Percentiles rank a stretch among this genome's conserved stretches.
These are phyloP conservation scores for Peterozyma toletana DNA, from an alignment of 805 yeast species.

Conservation along the genomic window DNA sequence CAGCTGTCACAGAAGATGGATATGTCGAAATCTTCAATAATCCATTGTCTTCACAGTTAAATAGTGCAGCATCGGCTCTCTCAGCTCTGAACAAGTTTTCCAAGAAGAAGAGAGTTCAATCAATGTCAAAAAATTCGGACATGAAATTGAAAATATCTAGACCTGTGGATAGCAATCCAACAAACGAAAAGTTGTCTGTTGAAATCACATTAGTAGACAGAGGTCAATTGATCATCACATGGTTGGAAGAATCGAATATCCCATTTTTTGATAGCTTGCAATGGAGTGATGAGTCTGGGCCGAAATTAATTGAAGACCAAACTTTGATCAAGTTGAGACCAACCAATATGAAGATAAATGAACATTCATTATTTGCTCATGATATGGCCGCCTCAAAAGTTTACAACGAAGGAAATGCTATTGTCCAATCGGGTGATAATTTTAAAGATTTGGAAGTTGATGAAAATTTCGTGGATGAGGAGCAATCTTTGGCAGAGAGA, in stretches of 20 bases:
- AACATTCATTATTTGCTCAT: constrained; percentile 37
- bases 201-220: constrained; percentile 15
- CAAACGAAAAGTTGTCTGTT: constrained; percentile 17
- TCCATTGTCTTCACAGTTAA: constrained; percentile 28
- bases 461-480: constrained; percentile 29
- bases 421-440: constrained; percentile 59
- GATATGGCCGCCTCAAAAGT: constrained; percentile 46
- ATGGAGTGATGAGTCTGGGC: constrained; percentile 31
- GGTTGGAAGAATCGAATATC: constrained; percentile 56
- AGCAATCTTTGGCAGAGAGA: constrained; percentile 47
- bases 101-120: constrained; percentile 39
- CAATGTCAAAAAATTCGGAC: constrained; percentile 43
- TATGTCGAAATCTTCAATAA: constrained; percentile 61
- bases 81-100: constrained; percentile 11
- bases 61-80: constrained; percentile 3
- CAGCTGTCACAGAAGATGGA: constrained; percentile 71
- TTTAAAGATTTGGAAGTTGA: constrained; percentile 45
- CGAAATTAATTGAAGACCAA: constrained; percentile 17
- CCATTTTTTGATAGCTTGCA: constrained; percentile 50
- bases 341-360: constrained; percentile 26
- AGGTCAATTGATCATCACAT: constrained; percentile 36
- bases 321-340: constrained; percentile 31
- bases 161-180: constrained; percentile 28
- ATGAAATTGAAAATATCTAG: constrained; percentile 39
- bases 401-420: constrained; percentile 56